Conservation (phyloP, 1,284 basidiomycete genomes). For the Ustilago trichophora region DNA sequence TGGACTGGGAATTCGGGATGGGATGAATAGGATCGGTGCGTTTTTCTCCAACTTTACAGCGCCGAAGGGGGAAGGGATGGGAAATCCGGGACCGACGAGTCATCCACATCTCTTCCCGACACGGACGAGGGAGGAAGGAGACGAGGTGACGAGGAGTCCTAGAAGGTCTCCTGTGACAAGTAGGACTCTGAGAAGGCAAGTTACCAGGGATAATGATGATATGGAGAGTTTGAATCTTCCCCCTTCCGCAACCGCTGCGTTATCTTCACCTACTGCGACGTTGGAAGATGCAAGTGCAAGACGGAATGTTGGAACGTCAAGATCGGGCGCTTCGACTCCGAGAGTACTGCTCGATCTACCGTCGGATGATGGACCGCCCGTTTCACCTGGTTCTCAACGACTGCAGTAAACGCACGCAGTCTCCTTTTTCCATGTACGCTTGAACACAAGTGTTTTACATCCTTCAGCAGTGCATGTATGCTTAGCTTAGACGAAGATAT, state of each 20-base stretch:
- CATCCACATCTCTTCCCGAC: constrained; percentile 44
- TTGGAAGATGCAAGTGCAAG: too few relatives aligned
- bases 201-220: constrained; percentile 9
- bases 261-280: too few relatives aligned
- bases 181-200: constrained; percentile 1
- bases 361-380: constrained; percentile 9
- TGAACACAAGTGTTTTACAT: too few relatives aligned
- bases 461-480: too few relatives aligned
- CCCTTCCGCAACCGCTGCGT: not conserved
- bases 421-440: too few relatives aligned
- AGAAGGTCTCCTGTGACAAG: not conserved
- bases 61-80: constrained; percentile 50
- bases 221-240: constrained; percentile 10
- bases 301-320: too few relatives aligned
- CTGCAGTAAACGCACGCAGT: not conserved
- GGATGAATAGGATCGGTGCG: constrained; percentile 36
- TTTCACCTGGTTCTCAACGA: constrained; percentile 11
- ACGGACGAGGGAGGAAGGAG: not conserved
- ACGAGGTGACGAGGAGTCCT: not conserved
- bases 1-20: constrained; percentile 25
- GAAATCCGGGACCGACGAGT: constrained; percentile 41
- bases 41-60: constrained; percentile 46
- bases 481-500: too few relatives aligned
- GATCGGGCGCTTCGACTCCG: too few relatives aligned
- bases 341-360: constrained; percentile 24